Conservation (phyloP, 345 rosid genomes). For the Populus tremula region DNA sequence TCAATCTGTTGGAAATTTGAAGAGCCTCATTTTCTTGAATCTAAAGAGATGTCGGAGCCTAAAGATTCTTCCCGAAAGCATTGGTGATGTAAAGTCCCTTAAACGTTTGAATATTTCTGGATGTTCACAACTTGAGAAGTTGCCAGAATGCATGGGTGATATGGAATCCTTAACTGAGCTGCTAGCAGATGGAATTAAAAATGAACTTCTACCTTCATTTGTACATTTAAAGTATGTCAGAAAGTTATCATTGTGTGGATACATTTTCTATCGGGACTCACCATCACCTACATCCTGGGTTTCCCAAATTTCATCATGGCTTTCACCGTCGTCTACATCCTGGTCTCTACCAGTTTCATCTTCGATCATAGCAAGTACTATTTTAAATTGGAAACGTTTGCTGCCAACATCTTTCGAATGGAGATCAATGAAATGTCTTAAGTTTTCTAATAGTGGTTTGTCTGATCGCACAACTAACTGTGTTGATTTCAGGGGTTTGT, state of each 20-base stretch:
- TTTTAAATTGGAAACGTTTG: background rate
- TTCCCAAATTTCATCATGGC: no score
- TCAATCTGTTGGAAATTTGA: background rate
- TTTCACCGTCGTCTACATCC: background rate
- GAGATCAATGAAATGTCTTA: background rate
- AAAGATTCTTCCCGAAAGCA: no score
- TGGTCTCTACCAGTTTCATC: background rate
- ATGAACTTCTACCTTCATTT: background rate
- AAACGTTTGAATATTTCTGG: background rate
- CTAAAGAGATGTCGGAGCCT: no score
- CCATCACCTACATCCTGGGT: background rate
- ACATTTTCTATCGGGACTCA: background rate
- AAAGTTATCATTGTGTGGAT: background rate
- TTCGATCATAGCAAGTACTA: background rate
- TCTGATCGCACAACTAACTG: background rate
- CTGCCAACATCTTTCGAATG: background rate
- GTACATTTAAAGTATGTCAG: background rate
- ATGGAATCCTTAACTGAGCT: background rate
- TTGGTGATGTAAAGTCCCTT: background rate
- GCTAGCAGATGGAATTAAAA: background rate
- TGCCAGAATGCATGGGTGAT: background rate
- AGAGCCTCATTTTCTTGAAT: no score
- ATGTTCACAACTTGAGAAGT: background rate
- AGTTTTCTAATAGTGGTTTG: background rate
- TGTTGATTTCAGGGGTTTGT: background rate